phyloP scores from a whole-genome alignment of 2,329 filamentous ascomycete genomes.

The Epichloe elymi region DNA sequence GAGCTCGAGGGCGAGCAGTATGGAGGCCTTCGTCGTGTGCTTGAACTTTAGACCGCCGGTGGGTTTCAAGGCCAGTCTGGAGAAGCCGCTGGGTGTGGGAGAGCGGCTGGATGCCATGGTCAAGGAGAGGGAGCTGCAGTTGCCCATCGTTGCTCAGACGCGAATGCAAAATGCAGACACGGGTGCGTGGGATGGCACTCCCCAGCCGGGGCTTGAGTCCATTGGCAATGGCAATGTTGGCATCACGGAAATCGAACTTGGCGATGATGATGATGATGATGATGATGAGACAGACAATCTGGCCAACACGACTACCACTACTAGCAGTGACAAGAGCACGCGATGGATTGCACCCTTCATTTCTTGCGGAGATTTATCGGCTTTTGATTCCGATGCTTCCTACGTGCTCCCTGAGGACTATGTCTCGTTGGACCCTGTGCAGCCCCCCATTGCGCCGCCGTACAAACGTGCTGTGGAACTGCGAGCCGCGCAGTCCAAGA shows the following conservation, averaged over 20 bases:
- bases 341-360: conserved; percentile 92
- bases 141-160: conserved; percentile 27
- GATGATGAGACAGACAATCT: conserved; percentile 13
- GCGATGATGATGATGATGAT: conserved; percentile 34
- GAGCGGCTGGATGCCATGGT: conserved; percentile 38
- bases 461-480: conserved; percentile 87
- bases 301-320: conserved; percentile 21
- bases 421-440: conserved; percentile 78
- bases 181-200: conserved; percentile 28
- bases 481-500: conserved; percentile 22
- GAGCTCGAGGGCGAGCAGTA: conserved; percentile 87
- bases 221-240: conserved; percentile 18
- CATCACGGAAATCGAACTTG: conserved; percentile 34
- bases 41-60: conserved; percentile 72
- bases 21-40: conserved; percentile 95
- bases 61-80: conserved; percentile 62
- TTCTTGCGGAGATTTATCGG: conserved; percentile 89
- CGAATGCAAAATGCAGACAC: conserved; percentile 32
- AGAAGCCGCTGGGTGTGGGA: conserved; percentile 59
- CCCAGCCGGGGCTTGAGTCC: conserved; percentile 6
- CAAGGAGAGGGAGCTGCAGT: conserved; percentile 24
- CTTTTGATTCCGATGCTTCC: conserved; percentile 91
- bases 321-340: conserved; percentile 24
- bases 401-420: conserved; percentile 80
- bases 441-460: conserved; percentile 93